Evolutionary conservation across 2,329 filamentous ascomycete genomes (phyloP).

Genomic region (Parastagonospora nodorum): DNA sequence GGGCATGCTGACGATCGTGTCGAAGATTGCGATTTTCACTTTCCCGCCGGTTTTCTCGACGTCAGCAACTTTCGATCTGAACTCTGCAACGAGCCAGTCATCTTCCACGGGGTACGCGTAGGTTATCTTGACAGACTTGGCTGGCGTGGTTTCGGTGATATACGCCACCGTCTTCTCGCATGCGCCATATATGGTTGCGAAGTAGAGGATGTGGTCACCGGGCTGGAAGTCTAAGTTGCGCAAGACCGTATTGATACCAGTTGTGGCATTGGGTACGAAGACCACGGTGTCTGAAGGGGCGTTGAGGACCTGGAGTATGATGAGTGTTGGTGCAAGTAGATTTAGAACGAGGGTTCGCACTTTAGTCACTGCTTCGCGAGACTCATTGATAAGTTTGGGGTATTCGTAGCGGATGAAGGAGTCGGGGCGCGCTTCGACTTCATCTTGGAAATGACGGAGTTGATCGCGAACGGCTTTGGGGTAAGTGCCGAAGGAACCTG

Average conservation of each 20-base stretch:
- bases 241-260: slow-evolving; percentile 78
- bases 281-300: slow-evolving; percentile 70
- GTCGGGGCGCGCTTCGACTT: slow-evolving; percentile 72
- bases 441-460: slow-evolving; percentile 68
- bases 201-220: slow-evolving; percentile 79
- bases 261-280: slow-evolving; percentile 81
- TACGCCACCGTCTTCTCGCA: slow-evolving; percentile 77
- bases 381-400: slow-evolving; percentile 65
- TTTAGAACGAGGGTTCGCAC: slow-evolving; percentile 2
- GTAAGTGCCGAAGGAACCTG: slow-evolving; percentile 79
- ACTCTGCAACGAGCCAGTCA: slow-evolving; percentile 65
- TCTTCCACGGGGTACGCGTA: slow-evolving; percentile 74
- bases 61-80: slow-evolving; percentile 62
- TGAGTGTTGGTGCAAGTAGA: neutral
- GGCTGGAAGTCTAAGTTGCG: slow-evolving; percentile 70
- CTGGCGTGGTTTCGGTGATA: slow-evolving; percentile 68
- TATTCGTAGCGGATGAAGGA: slow-evolving; percentile 74
- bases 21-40: slow-evolving; percentile 74
- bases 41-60: slow-evolving; percentile 63
- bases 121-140: slow-evolving; percentile 59
- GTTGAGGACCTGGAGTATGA: slow-evolving; percentile 58
- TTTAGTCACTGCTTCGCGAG: slow-evolving; percentile 62
- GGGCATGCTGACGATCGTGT: slow-evolving; percentile 78
- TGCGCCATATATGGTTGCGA: slow-evolving; percentile 77
- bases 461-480: slow-evolving; percentile 66